Evolutionary conservation across 768 basidiomycete genomes (phyloP).

Genomic region (Tricholoma terreum): DNA sequence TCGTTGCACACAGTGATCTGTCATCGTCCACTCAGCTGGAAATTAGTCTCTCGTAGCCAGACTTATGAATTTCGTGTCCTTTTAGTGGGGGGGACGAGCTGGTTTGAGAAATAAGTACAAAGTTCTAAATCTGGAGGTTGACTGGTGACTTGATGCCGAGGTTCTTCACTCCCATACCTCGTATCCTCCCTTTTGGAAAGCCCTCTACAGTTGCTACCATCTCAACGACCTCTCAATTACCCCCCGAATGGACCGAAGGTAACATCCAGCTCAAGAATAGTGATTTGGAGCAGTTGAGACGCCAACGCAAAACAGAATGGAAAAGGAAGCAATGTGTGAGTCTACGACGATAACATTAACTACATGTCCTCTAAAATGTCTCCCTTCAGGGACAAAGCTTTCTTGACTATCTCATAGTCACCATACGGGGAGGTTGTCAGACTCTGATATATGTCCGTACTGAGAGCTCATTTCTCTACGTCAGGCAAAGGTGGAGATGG

Average conservation of each 20-base stretch:
- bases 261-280: conserved; percentile 15
- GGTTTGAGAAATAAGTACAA: not conserved
- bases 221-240: not conserved
- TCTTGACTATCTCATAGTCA: conserved; percentile 79
- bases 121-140: not conserved
- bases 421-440: conserved; percentile 65
- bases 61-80: too few species aligned
- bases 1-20: too few species aligned
- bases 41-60: too few species aligned
- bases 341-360: not conserved
- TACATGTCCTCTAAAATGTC: conserved; percentile 8
- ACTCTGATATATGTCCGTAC: not conserved
- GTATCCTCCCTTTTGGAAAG: conserved; percentile 1
- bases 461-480: conserved; percentile 1
- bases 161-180: conserved; percentile 6
- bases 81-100: too few species aligned
- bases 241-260: conserved; percentile 2
- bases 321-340: conserved; percentile 70
- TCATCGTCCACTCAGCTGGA: too few species aligned
- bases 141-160: conserved; percentile 9
- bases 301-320: conserved; percentile 66
- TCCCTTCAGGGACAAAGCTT: conserved; percentile 67
- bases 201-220: not conserved
- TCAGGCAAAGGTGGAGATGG: conserved; percentile 89
- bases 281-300: conserved; percentile 37